Percentiles rank a stretch among this genome's conserved stretches.
Evolutionary conservation across 768 basidiomycete species (phyloP).

Genomic region (Kwoniella heveanensis): DNA sequence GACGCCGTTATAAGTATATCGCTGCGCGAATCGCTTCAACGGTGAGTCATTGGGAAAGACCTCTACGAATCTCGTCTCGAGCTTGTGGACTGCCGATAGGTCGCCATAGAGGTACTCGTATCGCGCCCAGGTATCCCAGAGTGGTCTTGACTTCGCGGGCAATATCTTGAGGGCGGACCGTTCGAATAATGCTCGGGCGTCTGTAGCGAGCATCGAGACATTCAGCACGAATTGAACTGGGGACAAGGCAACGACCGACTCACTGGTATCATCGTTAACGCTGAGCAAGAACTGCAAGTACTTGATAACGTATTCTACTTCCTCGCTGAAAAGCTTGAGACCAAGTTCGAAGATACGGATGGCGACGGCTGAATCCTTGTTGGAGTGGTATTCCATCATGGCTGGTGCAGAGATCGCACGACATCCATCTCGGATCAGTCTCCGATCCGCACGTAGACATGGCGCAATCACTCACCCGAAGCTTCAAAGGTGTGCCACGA

Average conservation of each 20-base stretch:
- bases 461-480: conserved; percentile 64
- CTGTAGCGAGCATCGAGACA: conserved; percentile 62
- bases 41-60: conserved; percentile 83
- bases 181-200: conserved; percentile 94
- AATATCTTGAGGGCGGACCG: conserved; percentile 77
- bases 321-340: conserved; percentile 75
- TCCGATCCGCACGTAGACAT: background rate
- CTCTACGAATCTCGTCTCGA: conserved; percentile 85
- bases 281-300: conserved; percentile 92
- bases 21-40: conserved; percentile 81
- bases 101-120: conserved; percentile 97
- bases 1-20: conserved; percentile 76
- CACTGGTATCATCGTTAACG: conserved; percentile 93
- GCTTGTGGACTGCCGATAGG: conserved; percentile 78
- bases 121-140: conserved; percentile 95
- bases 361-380: conserved; percentile 74
- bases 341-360: conserved; percentile 93
- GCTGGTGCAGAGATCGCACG: too few relatives aligned
- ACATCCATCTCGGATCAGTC: background rate
- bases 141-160: conserved; percentile 73
- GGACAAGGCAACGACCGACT: conserved; percentile 58
- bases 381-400: conserved; percentile 89
- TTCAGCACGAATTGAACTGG: too few relatives aligned
- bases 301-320: conserved; percentile 80
- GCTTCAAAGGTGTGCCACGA: conserved; percentile 94